Evolutionary conservation across 2,329 filamentous ascomycete genomes (phyloP).

Genomic region (Exophiala oligosperma): DNA sequence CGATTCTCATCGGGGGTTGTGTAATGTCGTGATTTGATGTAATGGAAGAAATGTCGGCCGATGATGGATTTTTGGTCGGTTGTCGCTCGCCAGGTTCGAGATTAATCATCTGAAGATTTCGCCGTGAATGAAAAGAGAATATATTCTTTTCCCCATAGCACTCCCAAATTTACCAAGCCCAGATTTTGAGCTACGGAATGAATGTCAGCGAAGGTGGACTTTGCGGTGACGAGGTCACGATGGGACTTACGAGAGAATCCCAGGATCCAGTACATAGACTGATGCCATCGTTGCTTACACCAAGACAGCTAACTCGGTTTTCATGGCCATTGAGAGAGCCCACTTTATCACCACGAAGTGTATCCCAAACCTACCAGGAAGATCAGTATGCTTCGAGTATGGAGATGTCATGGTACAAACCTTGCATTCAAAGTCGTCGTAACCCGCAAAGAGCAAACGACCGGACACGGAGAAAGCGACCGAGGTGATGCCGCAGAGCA

Average conservation of each 20-base stretch:
- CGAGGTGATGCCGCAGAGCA: constrained; percentile 96
- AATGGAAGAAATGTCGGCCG: constrained; percentile 5
- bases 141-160: constrained; percentile 4
- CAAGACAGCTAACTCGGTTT: constrained; percentile 97
- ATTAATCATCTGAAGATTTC: not conserved
- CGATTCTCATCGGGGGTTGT: not conserved
- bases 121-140: constrained; percentile 13
- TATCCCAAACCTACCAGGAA: constrained; percentile 81
- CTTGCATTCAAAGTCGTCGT: constrained; percentile 99
- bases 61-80: constrained; percentile 4
- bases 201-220: constrained; percentile 31
- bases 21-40: not conserved
- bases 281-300: constrained; percentile 98
- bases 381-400: constrained; percentile 29
- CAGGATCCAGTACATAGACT: constrained; percentile 99
- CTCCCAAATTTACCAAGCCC: constrained; percentile 65
- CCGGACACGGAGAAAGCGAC: constrained; percentile 97
- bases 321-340: constrained; percentile 96
- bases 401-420: constrained; percentile 53
- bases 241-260: constrained; percentile 86
- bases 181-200: constrained; percentile 72
- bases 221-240: not conserved
- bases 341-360: constrained; percentile 93
- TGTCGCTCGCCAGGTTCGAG: constrained; percentile 3
- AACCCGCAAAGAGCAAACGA: constrained; percentile 90